Base-by-base conservation (phyloP, 1,284 basidiomycete genomes). In the Lentinus polychrous region DNA sequence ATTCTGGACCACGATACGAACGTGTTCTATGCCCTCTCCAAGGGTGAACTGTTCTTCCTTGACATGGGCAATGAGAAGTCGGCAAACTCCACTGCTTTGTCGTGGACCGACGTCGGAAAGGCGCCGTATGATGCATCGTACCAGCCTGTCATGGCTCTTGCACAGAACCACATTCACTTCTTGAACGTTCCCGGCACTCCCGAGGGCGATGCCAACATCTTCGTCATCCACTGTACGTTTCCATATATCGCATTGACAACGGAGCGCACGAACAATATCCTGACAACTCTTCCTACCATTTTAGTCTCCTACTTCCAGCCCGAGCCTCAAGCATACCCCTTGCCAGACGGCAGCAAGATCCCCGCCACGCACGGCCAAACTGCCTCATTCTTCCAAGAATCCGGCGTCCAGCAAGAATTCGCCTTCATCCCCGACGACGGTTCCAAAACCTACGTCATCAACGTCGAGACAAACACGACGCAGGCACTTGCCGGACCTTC, bases 1-100 rank as follows among this genome's bases (percentile, higher is more conserved):
- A 81, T 93, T 52, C 76, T 94, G 35, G 91, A 94, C 67, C 91
- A 93, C 57, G 91, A 94, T 66, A 94, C 91, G 46, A 91, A 92
- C 53, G 78, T 84, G 51, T 83, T 93, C 69, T 85, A 86, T 61
- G 81, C 80, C 1, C 64, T 86, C 49, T 81, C 81, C 7, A 66
- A 76, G 1, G 75, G 72, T 39, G 76, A 75, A 51, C 51, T 88
- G 17, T 91, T 72, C 61, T 75, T 75, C 52, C 72, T 92, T 33
- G 76, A 91, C 63, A 79, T 94, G 75, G 72, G 68, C 15, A 56
- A 66, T 5, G 69, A 87, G 49, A 83, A 72, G 39, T 63, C 78
- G 2, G 89, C 88, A 1, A 74, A 73, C 42, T 63, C 72, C 20
- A 68, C 69, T 5, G 61, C 84, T 0, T 53, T 86, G 10, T 56